Conservation (phyloP, 495 filamentous ascomycete species). For the Poronia punctata region DNA sequence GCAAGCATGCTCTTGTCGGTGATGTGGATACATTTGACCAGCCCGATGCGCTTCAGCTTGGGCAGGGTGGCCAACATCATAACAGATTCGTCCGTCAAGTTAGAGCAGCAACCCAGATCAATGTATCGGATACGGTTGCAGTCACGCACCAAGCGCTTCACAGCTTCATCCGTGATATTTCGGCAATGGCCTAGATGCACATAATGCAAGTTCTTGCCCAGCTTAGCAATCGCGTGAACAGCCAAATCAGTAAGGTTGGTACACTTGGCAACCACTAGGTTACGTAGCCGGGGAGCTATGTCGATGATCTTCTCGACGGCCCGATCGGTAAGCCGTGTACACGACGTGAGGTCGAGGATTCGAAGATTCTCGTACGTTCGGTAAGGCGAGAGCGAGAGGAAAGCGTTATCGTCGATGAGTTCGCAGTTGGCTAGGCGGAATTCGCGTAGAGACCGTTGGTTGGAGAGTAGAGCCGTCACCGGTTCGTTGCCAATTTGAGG, state of each 20-base stretch:
- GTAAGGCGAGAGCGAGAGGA: conserved; percentile 67
- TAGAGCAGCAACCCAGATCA: conserved; percentile 89
- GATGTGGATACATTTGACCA: conserved; percentile 89
- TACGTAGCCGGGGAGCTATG: conserved; percentile 80
- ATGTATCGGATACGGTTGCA: conserved; percentile 98
- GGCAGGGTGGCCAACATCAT: conserved; percentile 76
- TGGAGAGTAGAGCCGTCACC: conserved; percentile 66
- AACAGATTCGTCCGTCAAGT: conserved; percentile 83
- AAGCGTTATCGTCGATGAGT: conserved; percentile 76
- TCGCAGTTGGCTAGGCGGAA: conserved; percentile 78
- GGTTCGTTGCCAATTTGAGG: conserved; percentile 70
- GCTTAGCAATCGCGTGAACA: conserved; percentile 75
- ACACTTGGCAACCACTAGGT: conserved; percentile 92
- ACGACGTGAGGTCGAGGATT: conserved; percentile 90
- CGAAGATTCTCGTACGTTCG: conserved; percentile 76
- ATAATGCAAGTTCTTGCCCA: conserved; percentile 95
- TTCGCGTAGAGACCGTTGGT: conserved; percentile 77
- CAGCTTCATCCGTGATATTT: conserved; percentile 80
- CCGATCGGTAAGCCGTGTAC: conserved; percentile 71
- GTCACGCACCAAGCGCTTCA: conserved; percentile 69
- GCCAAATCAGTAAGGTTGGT: conserved; percentile 82
- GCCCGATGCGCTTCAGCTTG: conserved; percentile 85
- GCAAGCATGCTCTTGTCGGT: conserved; percentile 84
- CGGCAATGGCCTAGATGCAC: conserved; percentile 92
- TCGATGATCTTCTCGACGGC: conserved; percentile 81